Evolutionary conservation across 1,284 basidiomycete species (phyloP).

Genomic region (Trichosporon faecale): DNA sequence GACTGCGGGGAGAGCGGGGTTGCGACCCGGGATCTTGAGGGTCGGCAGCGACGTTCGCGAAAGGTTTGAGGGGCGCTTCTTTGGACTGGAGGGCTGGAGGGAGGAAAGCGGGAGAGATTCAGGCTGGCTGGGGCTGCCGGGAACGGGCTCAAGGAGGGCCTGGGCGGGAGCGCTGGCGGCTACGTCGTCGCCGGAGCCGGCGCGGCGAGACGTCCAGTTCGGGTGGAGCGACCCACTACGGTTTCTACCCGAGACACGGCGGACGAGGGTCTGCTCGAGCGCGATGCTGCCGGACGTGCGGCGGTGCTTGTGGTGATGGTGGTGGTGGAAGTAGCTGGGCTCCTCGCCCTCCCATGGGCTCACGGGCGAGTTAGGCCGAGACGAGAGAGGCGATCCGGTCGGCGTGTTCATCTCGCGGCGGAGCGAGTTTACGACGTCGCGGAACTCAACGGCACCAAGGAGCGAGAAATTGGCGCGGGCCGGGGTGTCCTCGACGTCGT

Average conservation of each 20-base stretch:
- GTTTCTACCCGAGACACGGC: constrained; percentile 1
- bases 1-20: background rate
- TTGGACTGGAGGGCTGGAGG: background rate
- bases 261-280: background rate
- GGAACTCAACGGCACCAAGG: constrained; percentile 28
- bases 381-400: constrained; percentile 5
- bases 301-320: constrained; percentile 14
- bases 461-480: constrained; percentile 23
- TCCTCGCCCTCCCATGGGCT: constrained; percentile 7
- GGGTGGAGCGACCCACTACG: background rate
- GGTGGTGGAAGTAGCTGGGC: constrained; percentile 17
- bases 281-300: background rate
- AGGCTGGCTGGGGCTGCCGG: constrained; percentile 1
- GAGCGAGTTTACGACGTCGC: constrained; percentile 67
- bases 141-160: background rate
- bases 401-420: constrained; percentile 53
- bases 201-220: background rate
- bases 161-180: background rate
- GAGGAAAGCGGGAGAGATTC: background rate
- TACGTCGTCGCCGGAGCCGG: background rate
- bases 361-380: constrained; percentile 2
- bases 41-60: background rate
- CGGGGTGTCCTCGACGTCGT: constrained; percentile 29
- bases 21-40: background rate
- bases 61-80: too few relatives aligned